These are phyloP conservation scores for Ambispora gerdemannii DNA, from an alignment of 192 early-diverging fungal genomes.

Conservation along the genomic window DNA sequence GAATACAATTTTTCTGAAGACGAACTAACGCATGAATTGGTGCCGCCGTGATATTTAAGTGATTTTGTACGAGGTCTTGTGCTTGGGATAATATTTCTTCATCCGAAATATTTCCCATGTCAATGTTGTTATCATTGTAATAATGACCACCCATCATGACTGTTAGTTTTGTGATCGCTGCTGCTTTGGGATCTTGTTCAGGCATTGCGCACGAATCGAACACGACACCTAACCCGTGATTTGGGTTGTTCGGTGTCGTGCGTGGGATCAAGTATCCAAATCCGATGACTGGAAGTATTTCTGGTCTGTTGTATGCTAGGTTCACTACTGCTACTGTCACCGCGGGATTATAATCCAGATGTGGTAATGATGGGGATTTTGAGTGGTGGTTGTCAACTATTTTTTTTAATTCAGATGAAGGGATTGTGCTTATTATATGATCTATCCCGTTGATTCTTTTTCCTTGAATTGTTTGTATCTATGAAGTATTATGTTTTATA, in stretches of 20 bases:
- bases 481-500: no score
- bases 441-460: slow-evolving; percentile 45
- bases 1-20: slow-evolving; percentile 76
- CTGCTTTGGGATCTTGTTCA: slow-evolving; percentile 51
- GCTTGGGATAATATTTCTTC: slow-evolving; percentile 46
- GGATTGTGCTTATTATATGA: slow-evolving; percentile 70
- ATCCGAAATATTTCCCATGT: slow-evolving; percentile 20
- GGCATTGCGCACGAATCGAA: slow-evolving; percentile 84
- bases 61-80: slow-evolving; percentile 50
- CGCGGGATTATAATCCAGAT: slow-evolving; percentile 60
- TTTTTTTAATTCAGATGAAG: slow-evolving; percentile 47
- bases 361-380: slow-evolving; percentile 34
- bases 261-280: slow-evolving; percentile 90
- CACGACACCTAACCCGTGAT: slow-evolving; percentile 67
- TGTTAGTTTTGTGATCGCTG: slow-evolving; percentile 56
- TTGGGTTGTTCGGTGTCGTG: slow-evolving; percentile 49
- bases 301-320: slow-evolving; percentile 55
- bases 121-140: slow-evolving; percentile 46
- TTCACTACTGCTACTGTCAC: slow-evolving; percentile 86
- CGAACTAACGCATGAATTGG: slow-evolving; percentile 52
- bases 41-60: slow-evolving; percentile 53
- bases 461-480: slow-evolving; percentile 37
- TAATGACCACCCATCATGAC: slow-evolving; percentile 89
- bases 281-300: slow-evolving; percentile 64
- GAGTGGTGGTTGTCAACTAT: slow-evolving; percentile 39